phyloP scores from a whole-genome alignment of 345 rosid species.

The Salix purpurea region DNA sequence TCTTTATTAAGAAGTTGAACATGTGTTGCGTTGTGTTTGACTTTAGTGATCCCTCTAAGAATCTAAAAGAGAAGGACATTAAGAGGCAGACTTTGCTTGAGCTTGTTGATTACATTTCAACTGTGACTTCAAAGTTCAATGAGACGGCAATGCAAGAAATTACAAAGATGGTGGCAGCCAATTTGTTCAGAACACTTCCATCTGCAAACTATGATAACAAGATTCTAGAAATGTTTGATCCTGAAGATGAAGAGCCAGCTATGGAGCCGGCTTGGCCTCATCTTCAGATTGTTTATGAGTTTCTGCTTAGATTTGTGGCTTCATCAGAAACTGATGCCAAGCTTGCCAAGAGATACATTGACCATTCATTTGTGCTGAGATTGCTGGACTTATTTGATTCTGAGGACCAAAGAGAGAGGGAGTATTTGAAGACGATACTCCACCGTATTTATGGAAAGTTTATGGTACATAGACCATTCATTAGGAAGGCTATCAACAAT shows the following conservation, averaged over 20 bases:
- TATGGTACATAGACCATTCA: slow-evolving; percentile 56
- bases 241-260: slow-evolving; percentile 23
- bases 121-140: slow-evolving; percentile 34
- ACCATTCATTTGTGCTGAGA: slow-evolving; percentile 47
- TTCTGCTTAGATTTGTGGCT: slow-evolving; percentile 27
- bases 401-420: slow-evolving; percentile 65
- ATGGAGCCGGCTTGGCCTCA: slow-evolving; percentile 34
- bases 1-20: slow-evolving; percentile 56
- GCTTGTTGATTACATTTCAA: slow-evolving; percentile 62
- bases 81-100: slow-evolving; percentile 70
- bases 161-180: slow-evolving; percentile 24
- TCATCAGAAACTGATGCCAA: slow-evolving; percentile 32
- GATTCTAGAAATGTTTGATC: slow-evolving; percentile 16
- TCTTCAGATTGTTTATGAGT: slow-evolving; percentile 29
- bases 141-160: slow-evolving; percentile 27
- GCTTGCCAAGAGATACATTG: slow-evolving; percentile 45
- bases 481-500: slow-evolving; percentile 45
- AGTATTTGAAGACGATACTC: slow-evolving; percentile 55
- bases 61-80: slow-evolving; percentile 69
- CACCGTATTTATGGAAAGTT: slow-evolving; percentile 62
- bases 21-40: slow-evolving; percentile 66
- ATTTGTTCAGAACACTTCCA: slow-evolving; percentile 28
- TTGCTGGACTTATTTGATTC: slow-evolving; percentile 53
- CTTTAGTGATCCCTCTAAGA: slow-evolving; percentile 59
- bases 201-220: slow-evolving; percentile 17